Conservation (phyloP, 345 rosid genomes). For the Eutrema heterophyllum region DNA sequence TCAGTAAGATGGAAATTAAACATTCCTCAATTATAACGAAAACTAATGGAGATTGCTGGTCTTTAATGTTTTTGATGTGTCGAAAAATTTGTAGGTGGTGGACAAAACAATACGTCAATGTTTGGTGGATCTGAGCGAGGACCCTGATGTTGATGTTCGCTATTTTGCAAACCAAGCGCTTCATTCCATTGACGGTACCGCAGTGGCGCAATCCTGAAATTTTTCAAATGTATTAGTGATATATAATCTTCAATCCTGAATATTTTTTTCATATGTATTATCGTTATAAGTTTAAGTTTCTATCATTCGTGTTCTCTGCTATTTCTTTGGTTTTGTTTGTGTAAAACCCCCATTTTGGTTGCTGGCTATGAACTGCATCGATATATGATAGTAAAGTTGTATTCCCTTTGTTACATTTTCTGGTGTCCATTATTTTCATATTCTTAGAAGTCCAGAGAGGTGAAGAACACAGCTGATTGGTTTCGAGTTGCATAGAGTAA, state of each 20-base stretch:
- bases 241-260: slow-evolving; percentile 6
- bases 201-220: slow-evolving; percentile 16
- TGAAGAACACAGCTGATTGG: neutral
- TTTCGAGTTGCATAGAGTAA: neutral
- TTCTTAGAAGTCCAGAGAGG: neutral
- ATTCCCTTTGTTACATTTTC: neutral
- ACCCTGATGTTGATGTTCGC: slow-evolving; percentile 95
- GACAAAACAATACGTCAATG: slow-evolving; percentile 85
- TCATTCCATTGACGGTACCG: slow-evolving; percentile 44
- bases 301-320: neutral
- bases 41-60: neutral
- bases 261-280: neutral
- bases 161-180: slow-evolving; percentile 84
- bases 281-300: neutral
- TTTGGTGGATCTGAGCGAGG: slow-evolving; percentile 84
- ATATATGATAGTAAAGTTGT: slow-evolving; percentile 4
- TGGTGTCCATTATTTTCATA: neutral
- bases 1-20: slow-evolving; percentile 50
- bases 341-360: slow-evolving; percentile 18
- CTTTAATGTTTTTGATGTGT: neutral
- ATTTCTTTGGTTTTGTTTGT: slow-evolving; percentile 8
- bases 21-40: neutral
- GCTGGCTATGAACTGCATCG: slow-evolving; percentile 15
- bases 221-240: neutral
- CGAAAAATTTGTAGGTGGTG: slow-evolving; percentile 43